phyloP scores from a whole-genome alignment of 305 asterid genomes.

The Nicotiana rustica region DNA sequence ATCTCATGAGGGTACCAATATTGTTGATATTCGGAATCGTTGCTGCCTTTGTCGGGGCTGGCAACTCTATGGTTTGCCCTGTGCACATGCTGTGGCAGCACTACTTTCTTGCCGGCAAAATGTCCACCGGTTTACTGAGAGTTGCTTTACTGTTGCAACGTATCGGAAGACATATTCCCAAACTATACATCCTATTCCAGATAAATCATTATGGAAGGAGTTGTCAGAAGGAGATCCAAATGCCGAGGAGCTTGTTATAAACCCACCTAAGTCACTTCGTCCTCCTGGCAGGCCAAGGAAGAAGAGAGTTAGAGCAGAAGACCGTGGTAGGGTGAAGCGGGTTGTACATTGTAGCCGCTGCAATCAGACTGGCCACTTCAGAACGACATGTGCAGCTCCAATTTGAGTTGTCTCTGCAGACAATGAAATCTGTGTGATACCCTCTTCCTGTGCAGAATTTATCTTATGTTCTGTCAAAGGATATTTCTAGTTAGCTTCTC shows the following conservation, averaged over 20 bases:
- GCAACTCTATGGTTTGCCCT: constrained; percentile 92
- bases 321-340: constrained; percentile 85
- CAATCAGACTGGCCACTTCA: constrained; percentile 89
- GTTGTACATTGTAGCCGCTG: constrained; percentile 95
- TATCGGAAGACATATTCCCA: constrained; percentile 89
- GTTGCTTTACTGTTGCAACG: constrained; percentile 90
- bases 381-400: constrained; percentile 92
- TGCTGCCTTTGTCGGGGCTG: constrained; percentile 90
- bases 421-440: constrained; percentile 17
- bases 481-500: constrained; percentile 21
- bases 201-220: constrained; percentile 85
- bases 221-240: constrained; percentile 66
- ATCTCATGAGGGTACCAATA: constrained; percentile 90
- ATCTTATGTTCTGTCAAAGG: constrained; percentile 20
- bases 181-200: constrained; percentile 91
- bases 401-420: constrained; percentile 51
- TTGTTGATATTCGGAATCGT: constrained; percentile 81
- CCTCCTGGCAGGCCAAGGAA: constrained; percentile 92
- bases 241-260: constrained; percentile 55
- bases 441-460: constrained; percentile 11
- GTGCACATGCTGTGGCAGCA: constrained; percentile 98
- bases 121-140: constrained; percentile 93
- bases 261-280: constrained; percentile 88
- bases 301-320: constrained; percentile 90
- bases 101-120: constrained; percentile 90